Percentiles rank a stretch among this genome's conserved stretches.
These are phyloP conservation scores for Collybia sp. DNA, from an alignment of 768 basidiomycete species.

Conservation along the genomic window DNA sequence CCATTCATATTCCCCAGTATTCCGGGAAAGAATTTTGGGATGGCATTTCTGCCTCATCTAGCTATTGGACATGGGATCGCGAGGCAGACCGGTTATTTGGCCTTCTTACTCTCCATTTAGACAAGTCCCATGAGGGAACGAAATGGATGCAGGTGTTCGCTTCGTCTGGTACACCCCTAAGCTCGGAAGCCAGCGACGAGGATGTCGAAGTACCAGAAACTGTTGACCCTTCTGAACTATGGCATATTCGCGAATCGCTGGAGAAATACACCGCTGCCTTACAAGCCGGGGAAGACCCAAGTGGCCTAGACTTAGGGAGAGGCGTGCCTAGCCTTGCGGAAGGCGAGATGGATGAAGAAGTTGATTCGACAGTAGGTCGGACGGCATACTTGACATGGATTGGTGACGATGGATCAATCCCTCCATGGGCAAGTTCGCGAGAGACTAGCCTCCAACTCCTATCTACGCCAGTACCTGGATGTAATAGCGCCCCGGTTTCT, in stretches of 20 bases:
- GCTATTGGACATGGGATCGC: constrained; percentile 92
- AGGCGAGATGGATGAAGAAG: constrained; percentile 91
- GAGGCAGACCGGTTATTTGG: constrained; percentile 66
- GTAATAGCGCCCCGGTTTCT: constrained; percentile 23
- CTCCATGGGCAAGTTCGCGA: constrained; percentile 33
- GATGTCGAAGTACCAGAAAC: constrained; percentile 82
- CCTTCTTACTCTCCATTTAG: constrained; percentile 76
- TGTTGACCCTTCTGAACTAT: constrained; percentile 79
- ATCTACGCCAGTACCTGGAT: constrained; percentile 68
- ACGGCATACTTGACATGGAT: constrained; percentile 67
- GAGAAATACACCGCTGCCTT: constrained; percentile 81
- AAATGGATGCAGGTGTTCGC: constrained; percentile 89
- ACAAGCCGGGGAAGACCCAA: constrained; percentile 50
- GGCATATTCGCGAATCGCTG: constrained; percentile 71
- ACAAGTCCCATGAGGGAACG: constrained; percentile 79
- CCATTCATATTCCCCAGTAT: constrained; percentile 50
- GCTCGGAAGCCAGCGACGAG: constrained; percentile 25
- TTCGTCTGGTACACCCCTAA: constrained; percentile 28
- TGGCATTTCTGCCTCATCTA: constrained; percentile 66
- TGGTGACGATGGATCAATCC: constrained; percentile 38
- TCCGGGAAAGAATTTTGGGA: constrained; percentile 74
- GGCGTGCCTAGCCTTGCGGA: constrained; percentile 78
- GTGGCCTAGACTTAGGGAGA: constrained; percentile 58
- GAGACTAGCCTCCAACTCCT: constrained; percentile 48
- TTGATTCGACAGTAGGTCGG: constrained; percentile 72